Evolutionary conservation across 2,329 filamentous ascomycete genomes (phyloP).

Genomic region (Talaromyces albobiverticillius): DNA sequence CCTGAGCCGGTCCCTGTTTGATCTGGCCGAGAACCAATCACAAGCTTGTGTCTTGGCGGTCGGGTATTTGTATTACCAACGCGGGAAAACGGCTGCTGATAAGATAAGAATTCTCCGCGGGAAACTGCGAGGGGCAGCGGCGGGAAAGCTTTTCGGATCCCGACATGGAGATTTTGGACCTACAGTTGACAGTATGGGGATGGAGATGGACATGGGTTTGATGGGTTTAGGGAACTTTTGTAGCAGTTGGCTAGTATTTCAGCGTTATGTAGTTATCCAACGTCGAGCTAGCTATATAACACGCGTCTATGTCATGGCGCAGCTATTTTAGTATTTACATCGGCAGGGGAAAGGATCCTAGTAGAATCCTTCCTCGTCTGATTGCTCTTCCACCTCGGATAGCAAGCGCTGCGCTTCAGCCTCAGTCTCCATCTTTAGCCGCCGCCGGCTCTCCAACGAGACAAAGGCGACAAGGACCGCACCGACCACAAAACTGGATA

Average conservation of each 20-base stretch:
- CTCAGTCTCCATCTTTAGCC: slow-evolving; percentile 16
- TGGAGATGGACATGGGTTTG: too few species aligned
- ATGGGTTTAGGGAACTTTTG: too few species aligned
- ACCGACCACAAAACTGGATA: slow-evolving; percentile 63
- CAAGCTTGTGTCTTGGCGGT: not conserved
- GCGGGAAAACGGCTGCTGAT: slow-evolving; percentile 1
- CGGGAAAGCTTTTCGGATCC: slow-evolving; percentile 8
- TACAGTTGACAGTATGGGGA: too few species aligned
- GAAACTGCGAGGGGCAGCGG: slow-evolving; percentile 4
- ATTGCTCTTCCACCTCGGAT: slow-evolving; percentile 6
- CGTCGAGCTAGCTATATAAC: too few species aligned
- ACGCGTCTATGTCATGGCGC: not conserved
- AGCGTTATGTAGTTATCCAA: too few species aligned
- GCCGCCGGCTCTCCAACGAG: slow-evolving; percentile 16
- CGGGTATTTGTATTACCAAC: slow-evolving; percentile 8
- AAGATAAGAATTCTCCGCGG: slow-evolving; percentile 11
- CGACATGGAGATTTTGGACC: not conserved
- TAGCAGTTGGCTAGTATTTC: too few species aligned
- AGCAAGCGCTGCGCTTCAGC: slow-evolving; percentile 25
- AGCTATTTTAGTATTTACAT: not conserved
- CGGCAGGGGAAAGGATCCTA: not conserved
- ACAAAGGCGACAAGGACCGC: slow-evolving; percentile 66
- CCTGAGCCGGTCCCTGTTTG: too few species aligned
- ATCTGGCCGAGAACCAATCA: not conserved
- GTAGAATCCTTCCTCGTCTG: slow-evolving; percentile 3